Percentiles rank a stretch among this genome's conserved stretches.
These are phyloP conservation scores for Vaccinium vitisidaea DNA, from an alignment of 148 eudicot species.

Conservation along the genomic window DNA sequence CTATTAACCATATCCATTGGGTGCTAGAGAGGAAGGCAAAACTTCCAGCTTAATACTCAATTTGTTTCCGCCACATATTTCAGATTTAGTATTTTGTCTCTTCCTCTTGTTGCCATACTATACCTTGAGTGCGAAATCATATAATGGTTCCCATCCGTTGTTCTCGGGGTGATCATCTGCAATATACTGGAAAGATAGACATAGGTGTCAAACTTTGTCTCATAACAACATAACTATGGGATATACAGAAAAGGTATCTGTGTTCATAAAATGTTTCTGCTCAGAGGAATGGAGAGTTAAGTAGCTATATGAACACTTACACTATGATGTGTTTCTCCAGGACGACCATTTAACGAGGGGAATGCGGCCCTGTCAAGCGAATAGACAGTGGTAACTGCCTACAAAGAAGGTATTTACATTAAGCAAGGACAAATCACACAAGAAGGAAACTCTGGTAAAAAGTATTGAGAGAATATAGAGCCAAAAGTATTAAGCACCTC, in stretches of 20 bases:
- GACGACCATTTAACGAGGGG: conserved; percentile 75
- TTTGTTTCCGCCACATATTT: not conserved
- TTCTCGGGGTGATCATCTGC: conserved; percentile 78
- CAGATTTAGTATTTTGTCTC: not conserved
- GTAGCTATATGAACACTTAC: conserved; percentile 46
- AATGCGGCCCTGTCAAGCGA: conserved; percentile 87
- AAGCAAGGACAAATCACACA: conserved; percentile 7
- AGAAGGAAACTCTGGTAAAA: not conserved
- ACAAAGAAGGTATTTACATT: conserved; percentile 17
- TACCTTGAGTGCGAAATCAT: conserved; percentile 81
- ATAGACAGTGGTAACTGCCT: conserved; percentile 75
- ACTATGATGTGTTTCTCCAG: conserved; percentile 83
- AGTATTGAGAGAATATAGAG: not conserved
- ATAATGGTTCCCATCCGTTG: conserved; percentile 82
- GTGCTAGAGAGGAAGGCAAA: not conserved
- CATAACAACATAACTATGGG: not conserved
- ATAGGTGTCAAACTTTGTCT: not conserved
- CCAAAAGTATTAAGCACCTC: conserved; percentile 45
- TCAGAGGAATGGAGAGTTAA: not conserved
- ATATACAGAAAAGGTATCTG: not conserved
- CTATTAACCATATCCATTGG: not conserved
- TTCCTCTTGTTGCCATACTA: conserved; percentile 7
- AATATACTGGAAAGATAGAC: conserved; percentile 58
- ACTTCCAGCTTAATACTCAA: conserved; percentile 1
- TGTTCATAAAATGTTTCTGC: not conserved